Evolutionary conservation across 2,329 filamentous ascomycete genomes (phyloP).

Genomic region (Cladorrhinum sp.): DNA sequence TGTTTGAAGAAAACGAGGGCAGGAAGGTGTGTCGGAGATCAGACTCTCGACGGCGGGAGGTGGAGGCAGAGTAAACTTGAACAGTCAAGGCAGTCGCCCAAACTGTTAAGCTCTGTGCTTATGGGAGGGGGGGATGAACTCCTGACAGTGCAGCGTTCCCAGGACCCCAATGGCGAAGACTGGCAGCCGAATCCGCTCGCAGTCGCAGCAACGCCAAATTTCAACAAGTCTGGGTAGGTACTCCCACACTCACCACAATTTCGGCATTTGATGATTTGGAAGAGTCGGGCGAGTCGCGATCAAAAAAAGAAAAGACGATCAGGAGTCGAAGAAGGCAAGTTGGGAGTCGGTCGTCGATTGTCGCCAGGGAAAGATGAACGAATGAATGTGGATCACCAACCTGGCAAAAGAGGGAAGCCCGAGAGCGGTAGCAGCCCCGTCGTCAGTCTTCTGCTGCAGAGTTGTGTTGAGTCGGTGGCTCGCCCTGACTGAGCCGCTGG

Average conservation of each 20-base stretch:
- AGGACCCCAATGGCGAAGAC: background rate
- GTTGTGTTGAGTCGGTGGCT: conserved; percentile 7
- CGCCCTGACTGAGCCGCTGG: conserved; percentile 12
- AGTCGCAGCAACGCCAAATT: no score
- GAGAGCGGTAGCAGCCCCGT: conserved; percentile 3
- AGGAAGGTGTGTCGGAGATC: conserved; percentile 9
- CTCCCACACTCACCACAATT: background rate
- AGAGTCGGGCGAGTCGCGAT: background rate
- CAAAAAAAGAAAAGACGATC: background rate
- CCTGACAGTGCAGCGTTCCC: background rate
- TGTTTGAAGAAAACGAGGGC: conserved; percentile 15
- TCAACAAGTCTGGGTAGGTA: no score
- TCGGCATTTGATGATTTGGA: background rate
- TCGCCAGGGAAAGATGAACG: conserved; percentile 1
- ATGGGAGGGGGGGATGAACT: background rate
- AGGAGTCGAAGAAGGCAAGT: background rate
- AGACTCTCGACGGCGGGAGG: background rate
- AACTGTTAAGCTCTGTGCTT: background rate
- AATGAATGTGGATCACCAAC: background rate
- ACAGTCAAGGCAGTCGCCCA: background rate
- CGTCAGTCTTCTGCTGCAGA: conserved; percentile 2
- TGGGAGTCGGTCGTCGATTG: background rate
- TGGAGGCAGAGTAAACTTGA: background rate
- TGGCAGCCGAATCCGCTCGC: background rate
- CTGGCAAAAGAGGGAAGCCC: conserved; percentile 5